Evolutionary conservation across 2,329 filamentous ascomycete species (phyloP).

Genomic region (Aspergillus intermedius): DNA sequence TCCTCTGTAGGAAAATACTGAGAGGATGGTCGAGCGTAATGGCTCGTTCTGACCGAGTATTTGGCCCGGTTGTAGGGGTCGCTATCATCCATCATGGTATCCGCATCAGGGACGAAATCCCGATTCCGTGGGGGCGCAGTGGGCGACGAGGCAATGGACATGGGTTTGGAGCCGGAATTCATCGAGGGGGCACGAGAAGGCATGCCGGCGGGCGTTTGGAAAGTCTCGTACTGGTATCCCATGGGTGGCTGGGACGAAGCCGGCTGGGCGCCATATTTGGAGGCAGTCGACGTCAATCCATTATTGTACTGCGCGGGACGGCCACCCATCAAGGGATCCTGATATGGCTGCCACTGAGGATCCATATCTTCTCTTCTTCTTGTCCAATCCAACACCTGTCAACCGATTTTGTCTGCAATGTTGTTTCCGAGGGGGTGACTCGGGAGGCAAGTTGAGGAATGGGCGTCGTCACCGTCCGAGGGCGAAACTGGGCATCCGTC

Average conservation of each 20-base stretch:
- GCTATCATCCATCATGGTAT: slow-evolving; percentile 81
- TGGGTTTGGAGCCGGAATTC: slow-evolving; percentile 40
- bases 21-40: slow-evolving; percentile 63
- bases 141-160: slow-evolving; percentile 54
- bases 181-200: slow-evolving; percentile 27
- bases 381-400: slow-evolving; percentile 3
- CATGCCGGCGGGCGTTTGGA: slow-evolving; percentile 42
- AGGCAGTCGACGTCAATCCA: slow-evolving; percentile 44
- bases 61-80: slow-evolving; percentile 82
- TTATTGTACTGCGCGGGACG: slow-evolving; percentile 61
- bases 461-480: too few species aligned
- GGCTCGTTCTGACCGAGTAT: slow-evolving; percentile 72
- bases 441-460: too few species aligned
- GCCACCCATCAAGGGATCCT: slow-evolving; percentile 51
- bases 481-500: slow-evolving; percentile 12
- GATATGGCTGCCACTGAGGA: slow-evolving; percentile 61
- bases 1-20: slow-evolving; percentile 68
- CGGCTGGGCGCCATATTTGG: slow-evolving; percentile 43
- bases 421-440: too few species aligned
- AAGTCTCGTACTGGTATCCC: slow-evolving; percentile 63
- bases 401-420: background rate
- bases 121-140: slow-evolving; percentile 54
- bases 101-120: slow-evolving; percentile 61
- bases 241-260: slow-evolving; percentile 47
- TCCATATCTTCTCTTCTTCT: slow-evolving; percentile 41